Conservation (phyloP, 371 early-diverging fungal species). For the Lichtheimia corymbifera region DNA sequence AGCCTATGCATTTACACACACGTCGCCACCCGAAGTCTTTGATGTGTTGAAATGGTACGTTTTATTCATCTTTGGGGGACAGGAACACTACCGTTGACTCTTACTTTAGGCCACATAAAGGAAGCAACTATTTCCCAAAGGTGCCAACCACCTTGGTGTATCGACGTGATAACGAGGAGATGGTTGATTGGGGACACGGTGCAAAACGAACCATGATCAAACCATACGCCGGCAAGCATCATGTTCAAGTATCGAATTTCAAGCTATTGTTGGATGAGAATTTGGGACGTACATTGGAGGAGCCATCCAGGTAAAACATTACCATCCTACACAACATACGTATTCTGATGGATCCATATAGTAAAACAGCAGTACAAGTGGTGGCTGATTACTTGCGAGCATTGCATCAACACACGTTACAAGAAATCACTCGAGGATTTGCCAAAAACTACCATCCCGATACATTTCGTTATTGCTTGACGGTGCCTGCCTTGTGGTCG, state of each 20-base stretch:
- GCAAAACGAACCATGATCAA: constrained; percentile 51
- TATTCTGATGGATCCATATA: background rate
- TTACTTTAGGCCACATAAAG: constrained; percentile 50
- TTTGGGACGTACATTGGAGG: constrained; percentile 8
- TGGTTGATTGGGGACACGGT: constrained; percentile 56
- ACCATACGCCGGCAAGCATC: constrained; percentile 52
- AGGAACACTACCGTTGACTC: background rate
- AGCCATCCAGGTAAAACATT: background rate
- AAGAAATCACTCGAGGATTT: constrained; percentile 43
- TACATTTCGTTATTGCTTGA: constrained; percentile 47
- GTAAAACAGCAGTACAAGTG: constrained; percentile 30
- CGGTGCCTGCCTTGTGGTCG: constrained; percentile 56
- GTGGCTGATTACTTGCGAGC: constrained; percentile 43
- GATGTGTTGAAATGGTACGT: constrained; percentile 58
- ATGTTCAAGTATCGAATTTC: constrained; percentile 51
- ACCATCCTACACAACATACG: background rate
- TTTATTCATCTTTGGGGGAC: background rate
- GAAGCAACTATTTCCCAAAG: constrained; percentile 55
- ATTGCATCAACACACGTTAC: constrained; percentile 39
- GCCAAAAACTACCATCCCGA: constrained; percentile 44
- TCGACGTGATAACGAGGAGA: constrained; percentile 22
- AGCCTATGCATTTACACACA: constrained; percentile 58
- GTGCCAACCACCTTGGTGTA: constrained; percentile 50
- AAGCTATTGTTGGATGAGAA: constrained; percentile 56
- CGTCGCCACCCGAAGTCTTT: constrained; percentile 46